phyloP scores from a whole-genome alignment of 2,329 filamentous ascomycete genomes.

The Delphinella strobiligena region DNA sequence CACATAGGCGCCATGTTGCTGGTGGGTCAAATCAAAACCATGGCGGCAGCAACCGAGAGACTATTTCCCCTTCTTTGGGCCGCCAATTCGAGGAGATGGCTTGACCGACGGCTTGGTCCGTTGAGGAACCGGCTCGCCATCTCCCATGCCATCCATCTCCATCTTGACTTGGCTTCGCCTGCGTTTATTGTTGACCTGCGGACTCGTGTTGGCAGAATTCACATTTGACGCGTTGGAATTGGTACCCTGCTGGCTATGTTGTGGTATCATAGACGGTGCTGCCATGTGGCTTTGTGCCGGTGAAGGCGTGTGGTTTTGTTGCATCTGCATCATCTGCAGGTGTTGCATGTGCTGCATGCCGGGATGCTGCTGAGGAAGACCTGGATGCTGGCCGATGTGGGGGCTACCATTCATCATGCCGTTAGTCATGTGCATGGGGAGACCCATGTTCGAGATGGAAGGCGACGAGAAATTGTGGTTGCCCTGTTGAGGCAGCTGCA shows the following conservation, averaged over 20 bases:
- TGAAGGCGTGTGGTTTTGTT: constrained; percentile 29
- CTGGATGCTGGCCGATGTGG: constrained; percentile 33
- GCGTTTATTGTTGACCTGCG: constrained; percentile 48
- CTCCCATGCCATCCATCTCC: constrained; percentile 40
- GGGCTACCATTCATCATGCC: constrained; percentile 37
- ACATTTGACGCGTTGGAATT: constrained; percentile 35
- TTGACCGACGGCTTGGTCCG: constrained; percentile 3
- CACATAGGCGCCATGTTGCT: too few species aligned
- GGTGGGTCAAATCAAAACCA: too few species aligned
- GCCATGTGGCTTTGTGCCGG: constrained; percentile 32
- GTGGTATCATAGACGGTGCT: constrained; percentile 42
- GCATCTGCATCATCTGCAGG: constrained; percentile 4
- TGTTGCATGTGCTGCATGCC: constrained; percentile 9
- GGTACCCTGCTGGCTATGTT: constrained; percentile 45
- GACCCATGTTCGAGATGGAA: constrained; percentile 40
- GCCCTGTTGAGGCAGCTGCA: constrained; percentile 18
- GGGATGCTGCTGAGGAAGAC: constrained; percentile 9
- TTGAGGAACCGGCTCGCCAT: constrained; percentile 13
- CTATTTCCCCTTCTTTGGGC: background rate
- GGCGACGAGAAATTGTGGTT: constrained; percentile 42
- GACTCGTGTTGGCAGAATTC: constrained; percentile 49
- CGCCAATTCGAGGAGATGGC: background rate
- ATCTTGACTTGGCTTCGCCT: constrained; percentile 48
- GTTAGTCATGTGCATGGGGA: constrained; percentile 23
- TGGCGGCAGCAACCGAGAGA: too few species aligned